Percentiles rank a stretch among this genome's conserved stretches.
Evolutionary conservation across 2,329 filamentous ascomycete species (phyloP).

Genomic region (Verticillium longisporum): DNA sequence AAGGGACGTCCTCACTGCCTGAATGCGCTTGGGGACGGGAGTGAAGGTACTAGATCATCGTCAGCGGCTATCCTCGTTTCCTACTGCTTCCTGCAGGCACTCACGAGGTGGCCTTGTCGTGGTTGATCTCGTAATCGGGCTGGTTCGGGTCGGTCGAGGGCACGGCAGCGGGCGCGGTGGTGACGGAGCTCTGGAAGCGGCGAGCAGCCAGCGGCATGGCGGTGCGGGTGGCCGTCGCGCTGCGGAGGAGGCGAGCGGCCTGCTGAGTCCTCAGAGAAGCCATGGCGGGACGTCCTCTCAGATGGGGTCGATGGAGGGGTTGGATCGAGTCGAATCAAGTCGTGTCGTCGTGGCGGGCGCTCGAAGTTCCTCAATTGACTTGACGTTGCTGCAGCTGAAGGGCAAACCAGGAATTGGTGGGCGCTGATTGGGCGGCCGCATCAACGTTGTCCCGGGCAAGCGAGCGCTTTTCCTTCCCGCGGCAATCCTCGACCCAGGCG

Average conservation of each 20-base stretch:
- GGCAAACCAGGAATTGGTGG: conserved; percentile 12
- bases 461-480: conserved; percentile 41
- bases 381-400: not conserved
- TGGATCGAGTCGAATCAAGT: not conserved
- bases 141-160: conserved; percentile 49
- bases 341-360: conserved; percentile 1
- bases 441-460: conserved; percentile 33
- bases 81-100: conserved; percentile 5
- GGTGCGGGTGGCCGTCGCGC: conserved; percentile 28
- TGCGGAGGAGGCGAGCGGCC: conserved; percentile 45
- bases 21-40: conserved; percentile 79
- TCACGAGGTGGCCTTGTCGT: conserved; percentile 90
- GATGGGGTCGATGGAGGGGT: not conserved
- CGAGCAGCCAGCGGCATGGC: conserved; percentile 36
- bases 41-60: conserved; percentile 65
- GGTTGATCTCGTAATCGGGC: conserved; percentile 72
- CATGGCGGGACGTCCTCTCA: conserved; percentile 39
- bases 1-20: conserved; percentile 74
- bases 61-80: conserved; percentile 5
- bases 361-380: conserved; percentile 7
- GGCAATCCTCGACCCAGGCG: conserved; percentile 10
- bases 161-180: conserved; percentile 27
- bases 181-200: conserved; percentile 48
- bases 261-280: conserved; percentile 56
- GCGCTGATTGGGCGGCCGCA: conserved; percentile 36